Percentiles rank a stretch among this genome's conserved stretches.
Conservation (phyloP, 2,329 filamentous ascomycete species). For the Fusarium sp. region DNA sequence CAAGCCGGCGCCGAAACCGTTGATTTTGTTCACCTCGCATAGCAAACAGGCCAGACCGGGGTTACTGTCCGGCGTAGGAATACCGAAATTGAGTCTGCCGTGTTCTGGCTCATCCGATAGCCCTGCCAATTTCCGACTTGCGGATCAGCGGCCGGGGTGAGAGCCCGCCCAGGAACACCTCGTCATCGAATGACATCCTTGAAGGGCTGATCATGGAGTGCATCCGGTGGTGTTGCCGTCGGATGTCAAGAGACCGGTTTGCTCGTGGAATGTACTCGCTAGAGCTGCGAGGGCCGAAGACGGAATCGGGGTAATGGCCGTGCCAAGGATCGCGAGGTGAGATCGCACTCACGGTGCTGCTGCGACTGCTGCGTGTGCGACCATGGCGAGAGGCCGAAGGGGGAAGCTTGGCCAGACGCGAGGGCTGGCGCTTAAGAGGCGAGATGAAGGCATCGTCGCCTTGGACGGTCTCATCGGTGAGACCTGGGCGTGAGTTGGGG, state of each 20-base stretch:
- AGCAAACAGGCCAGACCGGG: conserved; percentile 27
- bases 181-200: conserved; percentile 60
- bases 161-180: conserved; percentile 57
- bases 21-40: conserved; percentile 24
- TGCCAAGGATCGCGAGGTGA: conserved; percentile 58
- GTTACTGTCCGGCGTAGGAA: conserved; percentile 15
- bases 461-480: conserved; percentile 71
- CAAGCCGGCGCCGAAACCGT: conserved; percentile 34
- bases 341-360: conserved; percentile 55
- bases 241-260: conserved; percentile 38
- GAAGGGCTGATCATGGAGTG: conserved; percentile 54
- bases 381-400: conserved; percentile 50
- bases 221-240: conserved; percentile 52
- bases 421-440: conserved; percentile 63
- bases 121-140: conserved; percentile 63
- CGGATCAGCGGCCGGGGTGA: conserved; percentile 62
- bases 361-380: conserved; percentile 60
- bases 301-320: conserved; percentile 49
- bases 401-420: conserved; percentile 64
- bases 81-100: conserved; percentile 9
- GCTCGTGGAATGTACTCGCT: conserved; percentile 46
- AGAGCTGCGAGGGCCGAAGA: conserved; percentile 47
- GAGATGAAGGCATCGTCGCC: conserved; percentile 71
- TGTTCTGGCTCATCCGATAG: conserved; percentile 60
- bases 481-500: conserved; percentile 70